Base-by-base conservation (phyloP, 2,329 filamentous ascomycete species). In the Neocatenulostroma microsporum region DNA sequence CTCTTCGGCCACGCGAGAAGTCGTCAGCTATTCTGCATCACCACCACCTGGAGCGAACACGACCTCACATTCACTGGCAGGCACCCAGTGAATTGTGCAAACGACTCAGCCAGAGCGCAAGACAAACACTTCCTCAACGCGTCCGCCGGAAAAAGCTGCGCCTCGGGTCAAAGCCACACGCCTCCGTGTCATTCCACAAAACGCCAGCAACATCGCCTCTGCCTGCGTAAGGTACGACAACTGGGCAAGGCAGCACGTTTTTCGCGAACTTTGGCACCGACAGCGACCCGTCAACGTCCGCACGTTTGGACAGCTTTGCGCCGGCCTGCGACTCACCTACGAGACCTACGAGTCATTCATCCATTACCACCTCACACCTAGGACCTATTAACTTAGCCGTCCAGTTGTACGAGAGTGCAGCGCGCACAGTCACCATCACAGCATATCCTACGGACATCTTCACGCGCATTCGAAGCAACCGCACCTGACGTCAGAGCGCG, bases 301-400 rank as follows among this genome's bases (percentile, higher is more conserved):
- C 23, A n/a, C 23, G 8, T 24, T n/a, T 24, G 8, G 9, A 24
- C 23, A 24, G n/a, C 23, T 9, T 24, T n/a, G n/a, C n/a, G n/a
- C n/a, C n/a, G n/a, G n/a, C n/a, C n/a, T n/a, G n/a, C n/a, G n/a
- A n/a, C n/a, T n/a, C n/a, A n/a, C n/a, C n/a, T n/a, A n/a, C n/a
- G n/a, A n/a, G n/a, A n/a, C n/a, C n/a, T n/a, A n/a, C n/a, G n/a
- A n/a, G n/a, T n/a, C n/a, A 24, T n/a, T 9, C 23, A 24, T 24
- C 23, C n/a, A 26, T 18, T 17, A 11, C 5, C 15, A 23, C 18
- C 27, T 14, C 19, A 24, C 36, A 28, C 21, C 35, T 21, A 15
- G 43, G 42, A 45, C 30, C 36, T 45, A 30, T 46, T 46, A 30
- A 41, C 26, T 46, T 30, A 37, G 36, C 21, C 39, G 31, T 44